Evolutionary conservation across 805 yeast genomes (phyloP).

Genomic region (Saccharomycopsis fibuligera): DNA sequence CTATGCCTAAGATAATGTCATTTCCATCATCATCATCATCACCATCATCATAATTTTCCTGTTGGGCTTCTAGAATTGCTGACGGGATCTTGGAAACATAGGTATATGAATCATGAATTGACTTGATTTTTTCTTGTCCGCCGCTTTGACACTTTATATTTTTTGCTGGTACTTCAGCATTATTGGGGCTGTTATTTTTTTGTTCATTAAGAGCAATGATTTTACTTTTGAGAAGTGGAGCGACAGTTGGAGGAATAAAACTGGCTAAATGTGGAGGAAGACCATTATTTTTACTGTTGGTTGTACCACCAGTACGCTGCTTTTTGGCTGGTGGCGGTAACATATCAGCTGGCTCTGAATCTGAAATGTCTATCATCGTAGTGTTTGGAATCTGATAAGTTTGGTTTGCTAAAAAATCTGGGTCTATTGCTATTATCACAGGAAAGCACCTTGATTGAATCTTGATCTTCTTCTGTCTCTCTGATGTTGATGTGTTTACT

Average conservation of each 20-base stretch:
- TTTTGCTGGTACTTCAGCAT: not conserved
- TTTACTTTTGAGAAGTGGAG: not conserved
- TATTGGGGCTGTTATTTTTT: too few relatives aligned
- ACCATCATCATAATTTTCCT: too few relatives aligned
- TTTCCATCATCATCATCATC: too few relatives aligned
- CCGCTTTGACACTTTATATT: not conserved
- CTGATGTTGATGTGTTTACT: too few relatives aligned
- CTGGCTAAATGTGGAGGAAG: constrained; percentile 5
- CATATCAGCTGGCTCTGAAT: not conserved
- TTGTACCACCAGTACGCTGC: too few relatives aligned
- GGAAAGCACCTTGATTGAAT: not conserved
- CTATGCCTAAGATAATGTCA: constrained; percentile 69
- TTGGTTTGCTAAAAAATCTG: not conserved
- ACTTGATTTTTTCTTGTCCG: not conserved
- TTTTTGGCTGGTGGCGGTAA: constrained; percentile 2
- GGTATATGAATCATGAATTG: constrained; percentile 18
- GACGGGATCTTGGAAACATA: constrained; percentile 18
- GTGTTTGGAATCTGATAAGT: not conserved
- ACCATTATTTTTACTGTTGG: not conserved
- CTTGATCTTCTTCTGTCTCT: not conserved
- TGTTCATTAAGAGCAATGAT: too few relatives aligned
- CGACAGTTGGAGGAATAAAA: constrained; percentile 10
- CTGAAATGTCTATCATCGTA: not conserved
- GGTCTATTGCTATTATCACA: not conserved
- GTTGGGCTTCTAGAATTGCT: not conserved